These are phyloP conservation scores for Scutellaria baicalensis DNA, from an alignment of 257 asterid species.

Conservation along the genomic window DNA sequence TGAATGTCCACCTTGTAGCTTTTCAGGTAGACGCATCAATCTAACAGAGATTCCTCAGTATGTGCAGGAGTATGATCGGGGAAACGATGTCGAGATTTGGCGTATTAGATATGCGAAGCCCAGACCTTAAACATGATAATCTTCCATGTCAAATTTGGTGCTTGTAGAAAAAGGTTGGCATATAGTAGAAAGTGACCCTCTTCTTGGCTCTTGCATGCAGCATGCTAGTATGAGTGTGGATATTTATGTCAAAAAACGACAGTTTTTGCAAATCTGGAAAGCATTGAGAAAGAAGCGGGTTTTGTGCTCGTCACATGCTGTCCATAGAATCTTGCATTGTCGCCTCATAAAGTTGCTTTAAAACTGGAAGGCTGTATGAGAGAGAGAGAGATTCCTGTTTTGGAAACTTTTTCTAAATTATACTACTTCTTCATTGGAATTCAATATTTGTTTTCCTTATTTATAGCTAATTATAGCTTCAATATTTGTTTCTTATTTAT, in stretches of 20 bases:
- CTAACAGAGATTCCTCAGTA: conserved; percentile 63
- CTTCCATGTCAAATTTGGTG: background rate
- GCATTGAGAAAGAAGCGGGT: background rate
- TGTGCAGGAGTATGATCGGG: conserved; percentile 60
- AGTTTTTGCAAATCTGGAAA: conserved; percentile 3
- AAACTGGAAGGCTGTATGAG: background rate
- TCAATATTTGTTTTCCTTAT: background rate
- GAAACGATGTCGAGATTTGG: conserved; percentile 82
- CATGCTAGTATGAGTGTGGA: background rate
- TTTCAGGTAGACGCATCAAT: conserved; percentile 46
- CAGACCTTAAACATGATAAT: conserved; percentile 3
- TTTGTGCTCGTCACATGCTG: conserved; percentile 21
- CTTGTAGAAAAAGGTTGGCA: background rate
- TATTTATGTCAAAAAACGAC: background rate
- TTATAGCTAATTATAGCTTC: background rate
- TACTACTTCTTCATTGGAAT: background rate
- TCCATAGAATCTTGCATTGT: conserved; percentile 7
- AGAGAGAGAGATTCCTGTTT: background rate
- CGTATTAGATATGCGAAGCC: conserved; percentile 38
- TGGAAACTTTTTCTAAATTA: background rate
- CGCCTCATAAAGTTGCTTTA: conserved; percentile 18
- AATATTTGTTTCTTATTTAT: background rate
- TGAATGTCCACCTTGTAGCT: conserved; percentile 12
- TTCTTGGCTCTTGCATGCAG: too few species aligned
- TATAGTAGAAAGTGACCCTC: background rate